Evolutionary conservation across 192 early-diverging fungal species (phyloP).

Genomic region (Coemansia sp.): DNA sequence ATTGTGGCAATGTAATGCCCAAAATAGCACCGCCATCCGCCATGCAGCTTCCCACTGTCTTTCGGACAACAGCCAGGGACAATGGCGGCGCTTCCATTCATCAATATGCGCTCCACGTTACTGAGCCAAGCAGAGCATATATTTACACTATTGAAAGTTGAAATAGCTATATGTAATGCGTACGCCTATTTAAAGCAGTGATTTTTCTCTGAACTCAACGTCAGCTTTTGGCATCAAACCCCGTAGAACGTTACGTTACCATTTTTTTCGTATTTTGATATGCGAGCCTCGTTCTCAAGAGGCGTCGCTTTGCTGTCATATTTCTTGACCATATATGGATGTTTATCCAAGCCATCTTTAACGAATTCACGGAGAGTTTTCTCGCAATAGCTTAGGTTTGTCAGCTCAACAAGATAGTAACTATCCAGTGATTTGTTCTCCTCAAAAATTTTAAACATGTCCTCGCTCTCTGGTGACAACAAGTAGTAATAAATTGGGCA

Average conservation of each 20-base stretch:
- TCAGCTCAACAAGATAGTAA: neutral
- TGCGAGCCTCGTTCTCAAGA: constrained; percentile 13
- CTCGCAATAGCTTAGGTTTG: neutral
- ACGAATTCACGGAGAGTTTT: neutral
- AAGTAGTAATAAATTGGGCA: neutral
- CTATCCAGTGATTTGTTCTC: neutral
- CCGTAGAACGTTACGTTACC: neutral
- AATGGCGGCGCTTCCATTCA: neutral
- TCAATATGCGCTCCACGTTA: neutral
- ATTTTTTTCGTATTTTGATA: neutral
- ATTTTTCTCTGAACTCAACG: neutral
- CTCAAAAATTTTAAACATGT: neutral
- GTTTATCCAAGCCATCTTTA: neutral
- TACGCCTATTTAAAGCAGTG: neutral
- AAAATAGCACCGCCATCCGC: neutral
- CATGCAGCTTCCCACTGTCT: neutral
- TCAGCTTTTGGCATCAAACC: neutral
- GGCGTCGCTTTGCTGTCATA: constrained; percentile 2
- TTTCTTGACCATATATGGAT: neutral
- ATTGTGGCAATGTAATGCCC: constrained; percentile 1
- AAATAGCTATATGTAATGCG: neutral
- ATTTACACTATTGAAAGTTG: neutral
- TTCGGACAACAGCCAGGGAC: neutral
- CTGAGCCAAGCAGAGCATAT: neutral
- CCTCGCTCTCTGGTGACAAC: neutral